Percentiles rank a stretch among this genome's conserved stretches.
Conservation (phyloP, 495 filamentous ascomycete species). For the Trichoderma reesei region DNA sequence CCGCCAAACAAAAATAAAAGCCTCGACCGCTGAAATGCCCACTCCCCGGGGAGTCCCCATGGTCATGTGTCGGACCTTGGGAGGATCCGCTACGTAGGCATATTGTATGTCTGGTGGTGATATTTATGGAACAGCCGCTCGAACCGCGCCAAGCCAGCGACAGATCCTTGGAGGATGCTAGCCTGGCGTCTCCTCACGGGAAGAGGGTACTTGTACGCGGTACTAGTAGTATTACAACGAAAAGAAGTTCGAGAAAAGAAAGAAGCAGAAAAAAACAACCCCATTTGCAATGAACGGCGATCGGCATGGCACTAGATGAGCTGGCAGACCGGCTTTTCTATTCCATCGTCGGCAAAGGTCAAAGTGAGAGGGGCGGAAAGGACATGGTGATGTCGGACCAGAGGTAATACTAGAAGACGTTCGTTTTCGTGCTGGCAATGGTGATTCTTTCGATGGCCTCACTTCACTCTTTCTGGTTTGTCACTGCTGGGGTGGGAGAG, state of each 20-base stretch:
- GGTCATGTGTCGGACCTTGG: not conserved
- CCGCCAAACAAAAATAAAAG: not conserved
- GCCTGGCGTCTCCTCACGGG: no score
- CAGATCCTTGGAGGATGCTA: not conserved
- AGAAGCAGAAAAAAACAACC: not conserved
- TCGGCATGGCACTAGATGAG: not conserved
- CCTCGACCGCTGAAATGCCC: not conserved
- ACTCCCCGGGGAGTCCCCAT: not conserved
- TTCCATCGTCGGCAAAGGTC: not conserved
- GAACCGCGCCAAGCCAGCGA: not conserved
- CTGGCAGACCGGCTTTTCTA: not conserved
- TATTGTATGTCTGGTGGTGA: not conserved
- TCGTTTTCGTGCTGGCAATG: no score
- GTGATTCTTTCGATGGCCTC: not conserved
- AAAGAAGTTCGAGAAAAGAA: not conserved
- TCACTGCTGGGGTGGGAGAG: not conserved
- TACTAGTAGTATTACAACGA: no score
- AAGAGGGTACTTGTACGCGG: no score
- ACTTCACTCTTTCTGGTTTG: not conserved
- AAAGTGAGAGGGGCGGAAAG: not conserved
- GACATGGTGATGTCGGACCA: no score
- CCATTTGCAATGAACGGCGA: not conserved
- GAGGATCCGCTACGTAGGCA: not conserved
- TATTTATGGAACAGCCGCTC: conserved; percentile 9
- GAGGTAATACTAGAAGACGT: not conserved